These are phyloP conservation scores for Colletotrichum filicis DNA, from an alignment of 2,329 filamentous ascomycete genomes.

Conservation along the genomic window DNA sequence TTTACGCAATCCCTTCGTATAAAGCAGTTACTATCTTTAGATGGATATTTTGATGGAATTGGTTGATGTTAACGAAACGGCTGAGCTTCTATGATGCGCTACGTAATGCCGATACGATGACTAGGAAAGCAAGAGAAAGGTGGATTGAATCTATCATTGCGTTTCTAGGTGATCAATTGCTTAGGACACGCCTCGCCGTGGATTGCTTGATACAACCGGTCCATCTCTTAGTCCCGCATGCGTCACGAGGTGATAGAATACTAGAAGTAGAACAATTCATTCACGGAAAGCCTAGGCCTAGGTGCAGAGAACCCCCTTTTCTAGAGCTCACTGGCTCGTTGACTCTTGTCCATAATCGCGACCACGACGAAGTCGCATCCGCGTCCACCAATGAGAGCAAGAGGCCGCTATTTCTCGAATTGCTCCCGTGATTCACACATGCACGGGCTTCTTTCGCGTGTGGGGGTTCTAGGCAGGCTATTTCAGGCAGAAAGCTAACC, in stretches of 20 bases:
- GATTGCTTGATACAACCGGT: neutral
- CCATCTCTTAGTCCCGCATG: neutral
- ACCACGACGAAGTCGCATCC: neutral
- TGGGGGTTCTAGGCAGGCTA: neutral
- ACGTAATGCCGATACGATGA: neutral
- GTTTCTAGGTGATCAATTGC: neutral
- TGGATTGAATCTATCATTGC: neutral
- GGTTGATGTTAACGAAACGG: neutral
- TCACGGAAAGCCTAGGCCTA: neutral
- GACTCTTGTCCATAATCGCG: neutral
- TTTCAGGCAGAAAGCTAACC: neutral
- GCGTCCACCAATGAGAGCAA: slow-evolving; percentile 2
- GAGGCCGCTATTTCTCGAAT: neutral
- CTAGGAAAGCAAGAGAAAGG: neutral
- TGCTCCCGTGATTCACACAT: slow-evolving; percentile 9
- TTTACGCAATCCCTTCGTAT: neutral
- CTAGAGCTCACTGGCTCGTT: neutral
- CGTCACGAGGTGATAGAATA: neutral
- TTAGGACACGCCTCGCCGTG: neutral
- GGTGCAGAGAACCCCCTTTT: neutral
- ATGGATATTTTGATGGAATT: neutral
- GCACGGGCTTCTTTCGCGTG: neutral
- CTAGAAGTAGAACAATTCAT: neutral
- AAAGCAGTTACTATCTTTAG: neutral
- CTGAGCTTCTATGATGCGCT: neutral